These are phyloP conservation scores for Phytophthora europaea DNA, from an alignment of 352 stramenopile genomes.

Conservation along the genomic window DNA sequence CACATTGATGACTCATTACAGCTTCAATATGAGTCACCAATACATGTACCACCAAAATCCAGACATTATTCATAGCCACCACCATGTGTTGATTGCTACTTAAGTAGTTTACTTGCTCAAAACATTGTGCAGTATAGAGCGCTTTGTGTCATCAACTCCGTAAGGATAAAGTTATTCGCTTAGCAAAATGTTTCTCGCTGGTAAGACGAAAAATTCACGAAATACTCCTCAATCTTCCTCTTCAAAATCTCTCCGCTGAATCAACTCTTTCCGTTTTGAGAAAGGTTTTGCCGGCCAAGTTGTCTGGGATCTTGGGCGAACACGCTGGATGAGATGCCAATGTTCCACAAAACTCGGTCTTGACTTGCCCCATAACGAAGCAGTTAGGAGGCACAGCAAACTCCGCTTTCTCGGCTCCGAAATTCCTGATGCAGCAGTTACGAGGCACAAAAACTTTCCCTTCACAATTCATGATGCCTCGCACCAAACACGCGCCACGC, in stretches of 20 bases:
- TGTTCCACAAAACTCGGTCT: neutral
- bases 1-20: slow-evolving; percentile 4
- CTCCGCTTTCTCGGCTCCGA: neutral
- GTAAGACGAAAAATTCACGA: neutral
- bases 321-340: neutral
- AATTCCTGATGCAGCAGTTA: neutral
- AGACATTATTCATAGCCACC: neutral
- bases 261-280: neutral
- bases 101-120: too few species aligned
- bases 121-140: too few species aligned
- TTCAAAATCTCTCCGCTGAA: neutral
- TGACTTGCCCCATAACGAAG: neutral
- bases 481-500: neutral
- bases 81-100: too few species aligned
- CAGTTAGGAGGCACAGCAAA: neutral
- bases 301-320: neutral
- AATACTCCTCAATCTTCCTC: neutral
- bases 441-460: neutral
- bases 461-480: neutral
- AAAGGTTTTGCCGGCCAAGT: neutral
- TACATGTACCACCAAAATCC: neutral
- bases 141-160: too few species aligned
- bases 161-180: too few species aligned
- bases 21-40: neutral
- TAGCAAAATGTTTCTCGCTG: too few species aligned